phyloP scores from a whole-genome alignment of 2,329 filamentous ascomycete genomes.

The Cryphonectria parasitica region DNA sequence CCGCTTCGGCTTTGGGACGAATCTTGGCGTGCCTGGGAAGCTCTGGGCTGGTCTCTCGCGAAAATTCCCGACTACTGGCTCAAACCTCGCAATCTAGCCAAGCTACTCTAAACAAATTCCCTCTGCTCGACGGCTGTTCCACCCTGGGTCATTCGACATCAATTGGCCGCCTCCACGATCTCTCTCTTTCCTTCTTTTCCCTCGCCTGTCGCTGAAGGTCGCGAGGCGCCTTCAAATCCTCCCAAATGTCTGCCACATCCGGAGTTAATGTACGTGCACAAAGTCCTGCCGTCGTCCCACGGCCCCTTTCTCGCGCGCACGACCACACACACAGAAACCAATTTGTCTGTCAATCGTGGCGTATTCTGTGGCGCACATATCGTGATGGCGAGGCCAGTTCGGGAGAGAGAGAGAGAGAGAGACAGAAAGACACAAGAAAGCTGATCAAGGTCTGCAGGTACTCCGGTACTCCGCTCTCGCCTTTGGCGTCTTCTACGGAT shows the following conservation, averaged over 20 bases:
- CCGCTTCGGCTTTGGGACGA: conserved; percentile 23
- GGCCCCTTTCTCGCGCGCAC: conserved; percentile 24
- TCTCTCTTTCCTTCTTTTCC: conserved; percentile 40
- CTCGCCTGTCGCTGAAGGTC: conserved; percentile 42
- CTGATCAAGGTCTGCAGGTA: conserved; percentile 63
- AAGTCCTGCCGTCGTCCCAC: conserved; percentile 4
- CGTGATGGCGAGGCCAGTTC: conserved; percentile 6
- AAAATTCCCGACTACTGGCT: conserved; percentile 43
- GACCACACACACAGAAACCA: conserved; percentile 30
- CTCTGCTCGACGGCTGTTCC: conserved; percentile 26
- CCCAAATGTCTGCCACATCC: conserved; percentile 65
- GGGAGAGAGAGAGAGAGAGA: background rate
- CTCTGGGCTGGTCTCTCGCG: conserved; percentile 33
- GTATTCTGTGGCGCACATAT: conserved; percentile 1
- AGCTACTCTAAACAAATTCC: conserved; percentile 24
- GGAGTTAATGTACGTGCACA: conserved; percentile 66
- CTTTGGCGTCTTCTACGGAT: conserved; percentile 91
- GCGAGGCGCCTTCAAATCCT: conserved; percentile 48
- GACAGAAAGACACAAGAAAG: conserved; percentile 5
- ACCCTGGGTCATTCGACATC: conserved; percentile 31
- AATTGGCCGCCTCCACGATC: conserved; percentile 30
- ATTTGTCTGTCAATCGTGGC: background rate
- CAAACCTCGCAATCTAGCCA: conserved; percentile 35
- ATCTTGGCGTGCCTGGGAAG: conserved; percentile 8
- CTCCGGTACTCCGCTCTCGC: conserved; percentile 95